Conservation (phyloP, 257 asterid species). For the Solanum chiquidenum region DNA sequence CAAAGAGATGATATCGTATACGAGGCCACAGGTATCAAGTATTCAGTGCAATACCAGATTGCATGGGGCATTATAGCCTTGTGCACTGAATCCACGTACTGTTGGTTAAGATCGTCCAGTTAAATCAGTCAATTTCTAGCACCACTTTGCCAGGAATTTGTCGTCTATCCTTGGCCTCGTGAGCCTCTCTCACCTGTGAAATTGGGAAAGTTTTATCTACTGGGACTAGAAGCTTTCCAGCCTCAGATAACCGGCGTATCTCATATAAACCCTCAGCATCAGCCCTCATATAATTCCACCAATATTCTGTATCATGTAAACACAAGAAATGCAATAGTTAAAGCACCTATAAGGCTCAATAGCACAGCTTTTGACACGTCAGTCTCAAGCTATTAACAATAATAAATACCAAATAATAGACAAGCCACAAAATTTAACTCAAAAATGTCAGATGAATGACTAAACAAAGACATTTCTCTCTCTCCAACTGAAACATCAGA, state of each 20-base stretch:
- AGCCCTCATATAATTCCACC: constrained; percentile 93
- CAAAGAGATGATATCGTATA: not conserved
- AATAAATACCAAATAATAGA: not conserved
- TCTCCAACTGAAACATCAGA: not conserved
- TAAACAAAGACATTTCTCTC: not conserved
- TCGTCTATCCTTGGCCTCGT: constrained; percentile 68
- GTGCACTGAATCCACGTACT: not conserved
- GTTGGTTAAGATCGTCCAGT: not conserved
- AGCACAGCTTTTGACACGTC: not conserved
- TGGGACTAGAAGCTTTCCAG: constrained; percentile 70
- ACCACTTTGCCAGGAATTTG: constrained; percentile 72
- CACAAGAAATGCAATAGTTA: not conserved
- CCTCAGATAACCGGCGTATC: constrained; percentile 54
- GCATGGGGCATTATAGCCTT: not conserved
- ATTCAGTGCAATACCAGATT: not conserved
- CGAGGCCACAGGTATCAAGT: not conserved
- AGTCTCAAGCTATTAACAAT: not conserved
- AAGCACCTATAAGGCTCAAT: not conserved
- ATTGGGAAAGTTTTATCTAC: constrained; percentile 72
- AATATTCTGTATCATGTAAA: constrained; percentile 48
- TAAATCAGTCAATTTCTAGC: constrained; percentile 47
- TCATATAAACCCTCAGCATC: constrained; percentile 81
- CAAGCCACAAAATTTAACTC: not conserved
- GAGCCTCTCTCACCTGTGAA: constrained; percentile 70
- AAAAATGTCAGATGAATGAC: not conserved